A percentile compares a stretch with the other conserved stretches of the same genome.
phyloP scores from a whole-genome alignment of 2,329 filamentous ascomycete species.

The Aspergillus brunneoviolaceus region DNA sequence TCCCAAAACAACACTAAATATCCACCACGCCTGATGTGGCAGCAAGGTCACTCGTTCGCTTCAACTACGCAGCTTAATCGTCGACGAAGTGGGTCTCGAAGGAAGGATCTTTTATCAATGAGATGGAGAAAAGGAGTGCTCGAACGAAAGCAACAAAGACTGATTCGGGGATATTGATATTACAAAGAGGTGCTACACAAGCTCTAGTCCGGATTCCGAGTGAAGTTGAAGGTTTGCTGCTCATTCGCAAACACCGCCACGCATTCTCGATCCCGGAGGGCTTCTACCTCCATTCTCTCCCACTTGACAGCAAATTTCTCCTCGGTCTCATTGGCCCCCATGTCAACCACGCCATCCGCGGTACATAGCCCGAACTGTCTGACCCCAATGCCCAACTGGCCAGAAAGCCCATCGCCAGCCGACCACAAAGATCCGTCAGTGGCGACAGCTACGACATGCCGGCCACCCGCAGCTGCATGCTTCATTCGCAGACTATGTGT shows the following conservation, averaged over 20 bases:
- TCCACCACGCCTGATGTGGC: too few species aligned
- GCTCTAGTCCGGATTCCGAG: background rate
- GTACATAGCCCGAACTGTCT: background rate
- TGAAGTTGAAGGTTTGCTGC: background rate
- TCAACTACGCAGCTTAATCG: too few species aligned
- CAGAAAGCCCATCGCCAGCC: background rate
- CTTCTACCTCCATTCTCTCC: background rate
- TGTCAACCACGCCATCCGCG: background rate
- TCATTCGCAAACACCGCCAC: background rate
- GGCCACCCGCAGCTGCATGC: background rate
- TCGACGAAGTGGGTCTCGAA: too few species aligned
- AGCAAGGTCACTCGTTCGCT: too few species aligned
- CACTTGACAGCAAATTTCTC: background rate
- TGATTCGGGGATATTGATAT: too few species aligned
- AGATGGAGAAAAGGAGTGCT: too few species aligned
- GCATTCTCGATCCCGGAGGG: background rate
- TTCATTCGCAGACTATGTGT: background rate
- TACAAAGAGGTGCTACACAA: too few species aligned
- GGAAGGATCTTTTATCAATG: too few species aligned
- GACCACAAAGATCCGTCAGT: background rate
- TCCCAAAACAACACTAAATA: too few species aligned
- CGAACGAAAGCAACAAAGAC: too few species aligned
- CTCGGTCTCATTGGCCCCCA: background rate
- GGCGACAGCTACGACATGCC: background rate
- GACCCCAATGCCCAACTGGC: background rate